Evolutionary conservation across 2,329 filamentous ascomycete species (phyloP), one percentile per base, ranked within the genome.

Genomic region (Botrytis cinerea): DNA sequence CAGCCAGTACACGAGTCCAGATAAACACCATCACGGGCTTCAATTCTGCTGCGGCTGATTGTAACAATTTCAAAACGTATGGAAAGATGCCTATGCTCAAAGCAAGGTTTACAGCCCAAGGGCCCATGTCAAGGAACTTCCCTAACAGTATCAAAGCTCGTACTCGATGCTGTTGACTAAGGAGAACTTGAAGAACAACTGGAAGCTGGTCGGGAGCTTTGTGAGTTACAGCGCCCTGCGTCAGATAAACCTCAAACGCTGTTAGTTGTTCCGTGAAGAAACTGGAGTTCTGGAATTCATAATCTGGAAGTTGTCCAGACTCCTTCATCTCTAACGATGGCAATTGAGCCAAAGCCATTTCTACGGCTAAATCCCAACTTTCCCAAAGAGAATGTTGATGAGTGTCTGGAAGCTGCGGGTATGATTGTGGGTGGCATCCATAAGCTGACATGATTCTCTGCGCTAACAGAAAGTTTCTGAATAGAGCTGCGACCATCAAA

Each of bases 1-100:
- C 96, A 12, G 96, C 96, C 76, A 99, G 89, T 61, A 99, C 94
- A 67, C 96, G 90, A 9, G 96, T 95, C 96, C 96, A 99, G 76
- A 99, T 99, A 82, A 98, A 99, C 8, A 99, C 95, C 96, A 99
- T 98, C 74, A 98, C 95, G 0, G 96, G 95, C 80, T 98, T 98
- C 75, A 99, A 84, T 82, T 99, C 96, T 64, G 94, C 89, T 0
- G 96, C 96, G 64, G 97, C 95, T 7, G 96, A 98, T 82, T 99
- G 96, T 28, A 99, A 85, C 40, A 99, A 86, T 83, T 99, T 99
- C 48, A 99, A 85, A n/a, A 99, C 96, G 80, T 99, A 99, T 0
- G 96, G 96, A 82, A 99, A 99, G 75, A 99, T 99, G 38, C 96
- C 96, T 75, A 99, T 99, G 82, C 95, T 98, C 25, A 99, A 87